A percentile compares a stretch with the other conserved stretches of the same genome.
Evolutionary conservation across 2,329 filamentous ascomycete species (phyloP).

Genomic region (Pseudocercospora pini-densiflorae): DNA sequence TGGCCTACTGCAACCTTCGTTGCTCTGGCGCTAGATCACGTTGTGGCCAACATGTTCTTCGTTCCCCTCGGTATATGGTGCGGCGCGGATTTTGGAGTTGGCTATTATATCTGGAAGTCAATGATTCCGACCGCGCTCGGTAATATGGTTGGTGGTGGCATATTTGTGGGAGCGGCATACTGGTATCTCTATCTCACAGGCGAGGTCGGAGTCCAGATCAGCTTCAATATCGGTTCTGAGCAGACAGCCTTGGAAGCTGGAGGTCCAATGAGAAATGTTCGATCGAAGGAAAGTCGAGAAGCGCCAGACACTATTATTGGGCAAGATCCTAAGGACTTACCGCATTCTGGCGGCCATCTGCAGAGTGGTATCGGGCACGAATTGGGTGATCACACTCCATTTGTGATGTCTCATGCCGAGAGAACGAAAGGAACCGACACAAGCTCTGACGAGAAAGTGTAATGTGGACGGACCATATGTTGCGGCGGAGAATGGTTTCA

Average conservation of each 20-base stretch:
- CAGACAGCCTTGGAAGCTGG: constrained; percentile 31
- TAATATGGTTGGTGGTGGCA: constrained; percentile 65
- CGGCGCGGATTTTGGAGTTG: constrained; percentile 51
- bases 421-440: constrained; percentile 17
- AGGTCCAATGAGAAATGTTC: constrained; percentile 26
- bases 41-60: constrained; percentile 59
- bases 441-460: background rate
- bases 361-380: constrained; percentile 29
- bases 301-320: constrained; percentile 9
- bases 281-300: background rate
- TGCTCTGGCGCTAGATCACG: constrained; percentile 53
- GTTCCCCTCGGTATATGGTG: constrained; percentile 56
- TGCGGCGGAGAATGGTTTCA: background rate
- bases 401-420: constrained; percentile 30
- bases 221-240: constrained; percentile 30
- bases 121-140: constrained; percentile 59
- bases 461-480: background rate
- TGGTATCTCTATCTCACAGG: constrained; percentile 46
- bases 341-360: constrained; percentile 22
- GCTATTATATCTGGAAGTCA: constrained; percentile 62
- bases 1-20: constrained; percentile 62
- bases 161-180: constrained; percentile 60
- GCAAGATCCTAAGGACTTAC: constrained; percentile 17
- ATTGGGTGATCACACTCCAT: constrained; percentile 29
- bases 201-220: constrained; percentile 27